Base-by-base conservation (phyloP, 1,139 yeast genomes). In the Yamadazyma diddensiae region DNA sequence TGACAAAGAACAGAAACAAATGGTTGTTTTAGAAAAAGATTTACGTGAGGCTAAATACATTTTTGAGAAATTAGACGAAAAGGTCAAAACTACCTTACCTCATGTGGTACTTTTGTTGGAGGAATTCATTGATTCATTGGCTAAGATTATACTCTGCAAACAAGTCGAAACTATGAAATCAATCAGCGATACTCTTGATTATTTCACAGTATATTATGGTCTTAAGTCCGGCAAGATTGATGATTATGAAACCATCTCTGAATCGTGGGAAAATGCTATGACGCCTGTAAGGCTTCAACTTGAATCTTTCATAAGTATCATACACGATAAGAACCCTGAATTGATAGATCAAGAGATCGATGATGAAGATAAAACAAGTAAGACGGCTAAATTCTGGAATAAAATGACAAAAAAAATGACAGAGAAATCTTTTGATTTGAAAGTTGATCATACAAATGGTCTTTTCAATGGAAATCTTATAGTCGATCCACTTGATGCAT, bases 111-210 rank as follows among this genome's bases (percentile, higher is more conserved):
- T 62, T 6, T 58, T 66, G 25, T 50, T 77, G 36, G 77, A 77
- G 21, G 82, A 77, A 49, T 75, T 76, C 41, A 55, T 77, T 11
- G 73, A 66, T 28, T 55, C 57, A 28, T 38, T 74, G 9, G 54
- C 72, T 5, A 55, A 64, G 34, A 54, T 58, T 45, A 38, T 55
- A 30, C 19, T 70, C 37, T 52, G 60, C 47, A 52, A 64, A 44
- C 59, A 66, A 35, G 29, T 49, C 15, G 57, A 57, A 11, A 55
- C 66, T 3, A 57, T 53, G 33, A 46, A 53, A 13, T 51, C 55
- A 10, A 49, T 72, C 12, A 38, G 49, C 19, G 43, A 47, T 2
- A 55, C 58, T 10, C 37, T 72, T 22, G 33, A 45, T 13, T 57
- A 64, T 39, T 71, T 57, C 40, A 44, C 62, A 8, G 49, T 50